Base-by-base conservation (phyloP, 2,329 filamentous ascomycete species). In the Colletotrichum acutatum region DNA sequence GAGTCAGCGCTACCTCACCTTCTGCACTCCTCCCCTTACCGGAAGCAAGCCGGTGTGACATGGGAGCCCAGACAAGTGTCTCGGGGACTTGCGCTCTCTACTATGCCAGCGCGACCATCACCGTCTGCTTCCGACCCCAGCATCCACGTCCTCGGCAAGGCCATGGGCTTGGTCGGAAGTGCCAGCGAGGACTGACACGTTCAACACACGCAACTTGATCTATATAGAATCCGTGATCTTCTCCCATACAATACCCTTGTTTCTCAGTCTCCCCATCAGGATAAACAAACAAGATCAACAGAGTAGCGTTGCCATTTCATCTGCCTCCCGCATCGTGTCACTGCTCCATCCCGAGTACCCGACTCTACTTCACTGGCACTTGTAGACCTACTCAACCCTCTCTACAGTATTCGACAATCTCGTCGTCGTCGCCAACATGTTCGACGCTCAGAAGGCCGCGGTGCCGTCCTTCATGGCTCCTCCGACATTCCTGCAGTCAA, bases 141-240 rank as follows among this genome's bases (percentile, higher is more conserved):
- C 42, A 66, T 54, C 71, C 71, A 58, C 56, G 60, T 65, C 60
- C 37, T 60, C 61, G 61, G 66, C 71, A 57, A 52, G 42, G 26
- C 58, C 56, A 59, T 32, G 22, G 7, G 34, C 54, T 34, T 14
- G 46, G 56, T 11, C 22, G 49, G 42, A 53, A 63, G 9, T 30
- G 11, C 32, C 16, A 22, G 19, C 32, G n/a, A 49, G 22, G 9
- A 19, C 22, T 37, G 19, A 42, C 28, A 54, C n/a, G n/a, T 16
- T 24, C 28, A n/a, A 22, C n/a, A 34, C n/a, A 63, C 46, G 24
- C 14, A 63, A 28, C 6, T 19, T 22, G 11, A 30, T 3, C 26
- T 68, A 68, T 61, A 68, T 63, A 68, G 59, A 19, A 63, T 28
- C 16, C 9, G 6, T 54, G 14, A 2, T n/a, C 8, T 19, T 30